Conservation (phyloP, 2,329 filamentous ascomycete species). For the Penicillium sp. region DNA sequence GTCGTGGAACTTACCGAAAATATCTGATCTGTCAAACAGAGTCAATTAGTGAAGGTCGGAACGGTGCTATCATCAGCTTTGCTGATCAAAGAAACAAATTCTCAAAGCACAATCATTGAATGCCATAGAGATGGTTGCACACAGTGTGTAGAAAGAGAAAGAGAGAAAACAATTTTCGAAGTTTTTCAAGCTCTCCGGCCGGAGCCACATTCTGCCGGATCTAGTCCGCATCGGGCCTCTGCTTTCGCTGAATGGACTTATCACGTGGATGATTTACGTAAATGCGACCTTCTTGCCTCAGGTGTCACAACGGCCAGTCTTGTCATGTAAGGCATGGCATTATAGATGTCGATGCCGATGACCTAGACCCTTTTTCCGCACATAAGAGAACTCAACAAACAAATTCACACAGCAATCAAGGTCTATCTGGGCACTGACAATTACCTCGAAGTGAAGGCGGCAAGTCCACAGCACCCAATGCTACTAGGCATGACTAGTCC, state of each 20-base stretch:
- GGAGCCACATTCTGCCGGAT: slow-evolving; percentile 31
- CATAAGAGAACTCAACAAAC: too few species aligned
- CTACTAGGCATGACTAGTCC: too few species aligned
- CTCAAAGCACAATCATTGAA: slow-evolving; percentile 19
- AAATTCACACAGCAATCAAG: too few species aligned
- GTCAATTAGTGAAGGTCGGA: slow-evolving; percentile 9
- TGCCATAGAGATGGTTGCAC: slow-evolving; percentile 18
- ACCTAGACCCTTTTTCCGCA: too few species aligned
- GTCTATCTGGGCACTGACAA: too few species aligned
- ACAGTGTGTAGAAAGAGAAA: slow-evolving; percentile 21
- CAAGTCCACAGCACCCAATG: too few species aligned
- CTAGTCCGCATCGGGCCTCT: slow-evolving; percentile 13
- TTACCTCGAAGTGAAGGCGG: too few species aligned
- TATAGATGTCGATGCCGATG: too few species aligned
- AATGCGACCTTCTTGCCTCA: neutral
- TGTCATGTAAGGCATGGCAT: too few species aligned
- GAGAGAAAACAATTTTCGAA: slow-evolving; percentile 24
- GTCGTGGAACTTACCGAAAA: slow-evolving; percentile 30
- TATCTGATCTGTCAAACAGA: slow-evolving; percentile 4
- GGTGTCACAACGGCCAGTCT: neutral
- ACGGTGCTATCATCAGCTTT: neutral
- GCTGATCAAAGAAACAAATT: slow-evolving; percentile 1
- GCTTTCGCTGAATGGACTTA: neutral
- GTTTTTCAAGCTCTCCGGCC: slow-evolving; percentile 34
- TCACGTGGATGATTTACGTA: neutral